Conservation (phyloP, 495 filamentous ascomycete species). For the Aspergillus coremiiformis region DNA sequence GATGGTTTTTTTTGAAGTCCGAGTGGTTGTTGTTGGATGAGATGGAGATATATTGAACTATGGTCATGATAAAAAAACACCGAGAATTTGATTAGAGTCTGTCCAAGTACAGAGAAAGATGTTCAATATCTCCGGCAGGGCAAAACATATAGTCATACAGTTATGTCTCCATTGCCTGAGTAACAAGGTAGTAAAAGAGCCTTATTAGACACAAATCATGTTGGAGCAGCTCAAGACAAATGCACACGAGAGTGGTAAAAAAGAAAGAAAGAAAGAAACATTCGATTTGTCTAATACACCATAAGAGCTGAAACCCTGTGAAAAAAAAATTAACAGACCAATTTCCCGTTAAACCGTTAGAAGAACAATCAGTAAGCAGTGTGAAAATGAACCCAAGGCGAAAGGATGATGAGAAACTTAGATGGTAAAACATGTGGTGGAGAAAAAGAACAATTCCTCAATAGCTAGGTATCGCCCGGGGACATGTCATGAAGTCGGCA, state of each 20-base stretch:
- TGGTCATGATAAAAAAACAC: neutral
- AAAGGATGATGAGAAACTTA: neutral
- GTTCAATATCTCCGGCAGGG: neutral
- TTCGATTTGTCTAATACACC: conserved; percentile 26
- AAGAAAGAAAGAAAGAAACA: no score
- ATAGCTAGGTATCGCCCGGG: conserved; percentile 2
- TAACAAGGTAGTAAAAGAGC: neutral
- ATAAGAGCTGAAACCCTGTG: conserved; percentile 14
- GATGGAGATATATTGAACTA: no score
- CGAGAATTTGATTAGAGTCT: neutral
- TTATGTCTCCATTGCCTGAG: neutral
- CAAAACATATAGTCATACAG: neutral
- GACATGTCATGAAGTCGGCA: neutral
- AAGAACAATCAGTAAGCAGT: conserved; percentile 1
- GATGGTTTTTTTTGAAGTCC: no score
- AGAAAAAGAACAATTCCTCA: conserved; percentile 1
- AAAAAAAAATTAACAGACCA: neutral
- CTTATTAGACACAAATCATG: neutral
- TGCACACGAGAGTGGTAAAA: neutral
- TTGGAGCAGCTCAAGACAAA: neutral
- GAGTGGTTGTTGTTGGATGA: no score
- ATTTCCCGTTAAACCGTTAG: conserved; percentile 14
- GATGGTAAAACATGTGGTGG: conserved; percentile 4
- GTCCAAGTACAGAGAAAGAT: neutral
- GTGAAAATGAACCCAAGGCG: neutral